A percentile compares a stretch with the other conserved stretches of the same genome.
These are phyloP conservation scores for Malus hybrid DNA, from an alignment of 331 rosid genomes.

Conservation along the genomic window DNA sequence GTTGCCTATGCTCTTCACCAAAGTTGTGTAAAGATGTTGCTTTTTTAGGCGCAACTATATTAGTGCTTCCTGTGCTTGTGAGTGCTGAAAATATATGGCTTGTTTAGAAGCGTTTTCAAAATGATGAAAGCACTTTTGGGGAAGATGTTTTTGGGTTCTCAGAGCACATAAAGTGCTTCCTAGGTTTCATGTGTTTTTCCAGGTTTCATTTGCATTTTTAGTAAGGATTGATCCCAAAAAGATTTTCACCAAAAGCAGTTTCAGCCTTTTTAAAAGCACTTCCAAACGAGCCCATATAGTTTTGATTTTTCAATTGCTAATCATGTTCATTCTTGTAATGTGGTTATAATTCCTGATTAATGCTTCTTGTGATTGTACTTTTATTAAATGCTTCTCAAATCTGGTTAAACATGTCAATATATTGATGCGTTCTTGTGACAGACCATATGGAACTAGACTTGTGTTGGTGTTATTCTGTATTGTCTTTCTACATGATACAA, in stretches of 20 bases:
- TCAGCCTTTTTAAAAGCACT: no score
- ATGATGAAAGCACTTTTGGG: no score
- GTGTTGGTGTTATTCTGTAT: not conserved
- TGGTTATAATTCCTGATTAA: not conserved
- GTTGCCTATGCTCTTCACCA: not conserved
- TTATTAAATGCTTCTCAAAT: not conserved
- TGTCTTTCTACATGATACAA: not conserved
- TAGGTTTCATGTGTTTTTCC: no score
- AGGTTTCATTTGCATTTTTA: no score
- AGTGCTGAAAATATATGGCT: not conserved
- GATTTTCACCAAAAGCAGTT: no score
- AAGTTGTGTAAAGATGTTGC: not conserved
- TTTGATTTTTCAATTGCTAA: not conserved
- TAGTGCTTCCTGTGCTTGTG: not conserved
- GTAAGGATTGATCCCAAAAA: no score
- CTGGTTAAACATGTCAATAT: not conserved
- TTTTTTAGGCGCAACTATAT: not conserved
- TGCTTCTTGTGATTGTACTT: not conserved
- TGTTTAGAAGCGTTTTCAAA: no score
- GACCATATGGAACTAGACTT: not conserved
- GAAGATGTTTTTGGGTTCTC: no score
- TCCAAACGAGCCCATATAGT: no score
- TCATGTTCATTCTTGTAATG: not conserved
- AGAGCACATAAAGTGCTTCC: no score
- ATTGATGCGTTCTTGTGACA: not conserved